Evolutionary conservation across 805 yeast species (phyloP).

Genomic region (Kuraishia ogatae): DNA sequence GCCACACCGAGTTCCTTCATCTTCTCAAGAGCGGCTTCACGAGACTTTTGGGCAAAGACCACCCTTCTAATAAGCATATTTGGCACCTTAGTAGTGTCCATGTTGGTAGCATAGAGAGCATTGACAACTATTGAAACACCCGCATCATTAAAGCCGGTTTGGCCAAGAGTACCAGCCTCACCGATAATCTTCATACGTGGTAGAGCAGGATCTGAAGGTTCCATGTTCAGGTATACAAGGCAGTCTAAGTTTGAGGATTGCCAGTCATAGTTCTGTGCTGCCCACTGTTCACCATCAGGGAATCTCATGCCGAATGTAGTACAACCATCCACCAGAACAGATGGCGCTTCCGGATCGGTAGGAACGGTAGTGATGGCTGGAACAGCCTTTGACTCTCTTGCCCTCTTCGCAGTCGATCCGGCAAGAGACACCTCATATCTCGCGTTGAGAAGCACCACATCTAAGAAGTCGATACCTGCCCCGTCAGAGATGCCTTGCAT

Average conservation of each 20-base stretch:
- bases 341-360: not conserved
- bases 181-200: constrained; percentile 7
- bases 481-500: constrained; percentile 8
- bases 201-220: constrained; percentile 5
- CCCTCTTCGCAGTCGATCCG: constrained; percentile 5
- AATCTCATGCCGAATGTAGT: constrained; percentile 5
- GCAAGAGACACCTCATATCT: constrained; percentile 7
- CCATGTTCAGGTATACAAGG: constrained; percentile 5
- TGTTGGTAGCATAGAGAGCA: constrained; percentile 6
- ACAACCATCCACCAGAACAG: constrained; percentile 5
- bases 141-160: constrained; percentile 6
- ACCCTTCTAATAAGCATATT: constrained; percentile 6
- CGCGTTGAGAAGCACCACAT: constrained; percentile 6
- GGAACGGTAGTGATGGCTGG: not conserved
- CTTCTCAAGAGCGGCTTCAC: constrained; percentile 5
- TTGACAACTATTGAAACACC: constrained; percentile 6
- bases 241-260: constrained; percentile 3
- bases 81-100: constrained; percentile 7
- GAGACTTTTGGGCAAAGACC: constrained; percentile 3
- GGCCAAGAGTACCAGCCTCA: constrained; percentile 8
- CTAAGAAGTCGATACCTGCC: constrained; percentile 5
- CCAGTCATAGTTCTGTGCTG: constrained; percentile 9
- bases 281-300: constrained; percentile 5
- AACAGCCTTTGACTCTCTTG: not conserved
- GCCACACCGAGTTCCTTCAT: constrained; percentile 5